These are phyloP conservation scores for Osmozyma mogii DNA, from an alignment of 805 yeast genomes.

Conservation along the genomic window DNA sequence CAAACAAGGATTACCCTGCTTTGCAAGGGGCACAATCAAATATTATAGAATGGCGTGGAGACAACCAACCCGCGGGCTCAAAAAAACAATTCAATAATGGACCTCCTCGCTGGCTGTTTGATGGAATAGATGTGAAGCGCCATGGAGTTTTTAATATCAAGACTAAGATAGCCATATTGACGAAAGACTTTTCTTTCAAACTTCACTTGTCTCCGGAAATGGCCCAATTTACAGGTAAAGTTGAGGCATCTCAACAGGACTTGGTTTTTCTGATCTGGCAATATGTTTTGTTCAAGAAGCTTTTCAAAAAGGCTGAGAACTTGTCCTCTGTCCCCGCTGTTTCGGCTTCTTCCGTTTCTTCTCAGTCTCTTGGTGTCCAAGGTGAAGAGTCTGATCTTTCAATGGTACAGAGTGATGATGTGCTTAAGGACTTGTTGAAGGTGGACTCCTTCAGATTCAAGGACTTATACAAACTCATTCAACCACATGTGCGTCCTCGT, in stretches of 20 bases:
- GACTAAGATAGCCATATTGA: slow-evolving; percentile 62
- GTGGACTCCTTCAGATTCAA: slow-evolving; percentile 55
- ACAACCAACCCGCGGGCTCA: slow-evolving; percentile 14
- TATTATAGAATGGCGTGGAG: slow-evolving; percentile 88
- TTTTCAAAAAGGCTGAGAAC: slow-evolving; percentile 29
- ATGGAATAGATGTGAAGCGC: slow-evolving; percentile 84
- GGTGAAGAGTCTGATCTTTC: slow-evolving; percentile 25
- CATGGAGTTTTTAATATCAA: slow-evolving; percentile 51
- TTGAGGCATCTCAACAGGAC: slow-evolving; percentile 81
- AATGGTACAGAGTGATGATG: slow-evolving; percentile 34
- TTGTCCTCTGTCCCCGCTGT: slow-evolving; percentile 33
- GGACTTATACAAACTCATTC: slow-evolving; percentile 61
- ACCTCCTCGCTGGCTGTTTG: slow-evolving; percentile 40
- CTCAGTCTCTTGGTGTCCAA: slow-evolving; percentile 10
- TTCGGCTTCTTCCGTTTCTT: slow-evolving; percentile 16
- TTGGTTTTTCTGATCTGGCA: slow-evolving; percentile 75
- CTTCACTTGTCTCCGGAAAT: slow-evolving; percentile 57
- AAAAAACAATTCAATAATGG: slow-evolving; percentile 10
- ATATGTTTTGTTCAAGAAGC: slow-evolving; percentile 60
- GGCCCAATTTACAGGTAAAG: slow-evolving; percentile 63
- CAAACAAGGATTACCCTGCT: slow-evolving; percentile 31
- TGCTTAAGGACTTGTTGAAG: slow-evolving; percentile 38
- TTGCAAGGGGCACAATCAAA: slow-evolving; percentile 25
- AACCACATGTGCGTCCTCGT: slow-evolving; percentile 67
- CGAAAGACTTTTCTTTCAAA: slow-evolving; percentile 66